Percentiles rank a stretch among this genome's conserved stretches.
phyloP scores from a whole-genome alignment of 2,329 filamentous ascomycete species.

The Pseudopithomyces maydicus region DNA sequence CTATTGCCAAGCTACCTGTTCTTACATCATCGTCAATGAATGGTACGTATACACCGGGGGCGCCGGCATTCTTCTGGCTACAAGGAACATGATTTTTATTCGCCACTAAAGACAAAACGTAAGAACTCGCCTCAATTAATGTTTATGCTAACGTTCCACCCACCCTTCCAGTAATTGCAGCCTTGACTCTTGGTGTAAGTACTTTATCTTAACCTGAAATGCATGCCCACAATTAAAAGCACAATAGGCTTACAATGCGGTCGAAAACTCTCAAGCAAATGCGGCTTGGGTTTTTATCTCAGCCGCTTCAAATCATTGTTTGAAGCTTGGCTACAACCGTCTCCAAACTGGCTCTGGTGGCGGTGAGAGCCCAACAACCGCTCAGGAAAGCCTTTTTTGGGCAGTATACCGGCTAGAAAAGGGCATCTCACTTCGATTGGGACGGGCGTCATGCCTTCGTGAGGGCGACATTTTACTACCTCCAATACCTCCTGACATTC shows the following conservation, averaged over 20 bases:
- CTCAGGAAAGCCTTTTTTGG: slow-evolving; percentile 40
- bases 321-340: slow-evolving; percentile 41
- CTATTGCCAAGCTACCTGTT: slow-evolving; percentile 33
- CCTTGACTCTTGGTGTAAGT: slow-evolving; percentile 39
- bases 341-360: neutral
- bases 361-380: neutral
- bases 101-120: too few species aligned
- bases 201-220: neutral
- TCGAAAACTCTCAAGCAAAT: slow-evolving; percentile 39
- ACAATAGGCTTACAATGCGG: slow-evolving; percentile 34
- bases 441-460: slow-evolving; percentile 38
- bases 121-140: too few species aligned
- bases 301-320: slow-evolving; percentile 37
- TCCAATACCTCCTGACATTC: slow-evolving; percentile 11
- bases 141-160: too few species aligned
- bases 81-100: too few species aligned
- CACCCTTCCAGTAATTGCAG: slow-evolving; percentile 26
- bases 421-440: slow-evolving; percentile 42
- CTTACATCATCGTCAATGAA: slow-evolving; percentile 39
- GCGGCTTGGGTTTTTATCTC: slow-evolving; percentile 45
- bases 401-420: slow-evolving; percentile 44
- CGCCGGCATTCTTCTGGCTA: too few species aligned
- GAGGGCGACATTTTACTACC: slow-evolving; percentile 37
- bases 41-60: too few species aligned
- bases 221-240: neutral